phyloP scores from a whole-genome alignment of 1,284 basidiomycete species.

The Puccinia horiana region DNA sequence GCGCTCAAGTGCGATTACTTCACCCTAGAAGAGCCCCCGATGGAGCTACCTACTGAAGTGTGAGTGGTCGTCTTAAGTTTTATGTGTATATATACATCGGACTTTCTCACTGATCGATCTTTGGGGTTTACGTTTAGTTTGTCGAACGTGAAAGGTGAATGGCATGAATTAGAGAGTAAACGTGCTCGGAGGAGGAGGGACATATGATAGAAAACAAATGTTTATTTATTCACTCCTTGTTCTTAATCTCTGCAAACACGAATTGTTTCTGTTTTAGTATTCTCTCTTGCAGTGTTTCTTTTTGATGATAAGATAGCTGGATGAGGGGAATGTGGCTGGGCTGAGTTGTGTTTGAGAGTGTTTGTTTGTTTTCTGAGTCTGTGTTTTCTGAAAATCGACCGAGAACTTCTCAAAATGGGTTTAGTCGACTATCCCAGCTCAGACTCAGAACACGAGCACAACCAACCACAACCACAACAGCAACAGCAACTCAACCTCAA shows the following conservation, averaged over 20 bases:
- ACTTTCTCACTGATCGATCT: not conserved
- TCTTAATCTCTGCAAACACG: not conserved
- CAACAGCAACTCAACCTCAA: not conserved
- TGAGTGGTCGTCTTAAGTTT: not conserved
- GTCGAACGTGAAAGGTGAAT: slow-evolving; percentile 56
- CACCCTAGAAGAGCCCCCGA: slow-evolving; percentile 51
- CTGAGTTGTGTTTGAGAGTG: too few relatives aligned
- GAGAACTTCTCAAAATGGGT: not conserved
- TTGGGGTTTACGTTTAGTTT: slow-evolving; percentile 50
- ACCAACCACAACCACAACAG: not conserved
- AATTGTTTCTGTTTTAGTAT: too few relatives aligned
- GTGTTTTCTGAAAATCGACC: too few relatives aligned
- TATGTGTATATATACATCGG: not conserved
- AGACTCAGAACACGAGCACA: not conserved
- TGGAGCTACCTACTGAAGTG: slow-evolving; percentile 53
- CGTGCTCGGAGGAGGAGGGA: slow-evolving; percentile 37
- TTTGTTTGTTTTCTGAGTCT: too few relatives aligned
- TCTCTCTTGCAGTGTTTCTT: too few relatives aligned
- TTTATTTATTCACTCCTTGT: not conserved
- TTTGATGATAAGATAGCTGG: too few relatives aligned
- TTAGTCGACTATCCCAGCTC: slow-evolving; percentile 21
- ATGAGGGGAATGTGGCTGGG: too few relatives aligned
- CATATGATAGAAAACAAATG: not conserved
- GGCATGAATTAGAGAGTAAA: slow-evolving; percentile 57
- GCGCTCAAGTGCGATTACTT: slow-evolving; percentile 55